Evolutionary conservation across 2,329 filamentous ascomycete genomes (phyloP), one percentile per base, ranked within the genome.

Genomic region (Penicillium sp.): DNA sequence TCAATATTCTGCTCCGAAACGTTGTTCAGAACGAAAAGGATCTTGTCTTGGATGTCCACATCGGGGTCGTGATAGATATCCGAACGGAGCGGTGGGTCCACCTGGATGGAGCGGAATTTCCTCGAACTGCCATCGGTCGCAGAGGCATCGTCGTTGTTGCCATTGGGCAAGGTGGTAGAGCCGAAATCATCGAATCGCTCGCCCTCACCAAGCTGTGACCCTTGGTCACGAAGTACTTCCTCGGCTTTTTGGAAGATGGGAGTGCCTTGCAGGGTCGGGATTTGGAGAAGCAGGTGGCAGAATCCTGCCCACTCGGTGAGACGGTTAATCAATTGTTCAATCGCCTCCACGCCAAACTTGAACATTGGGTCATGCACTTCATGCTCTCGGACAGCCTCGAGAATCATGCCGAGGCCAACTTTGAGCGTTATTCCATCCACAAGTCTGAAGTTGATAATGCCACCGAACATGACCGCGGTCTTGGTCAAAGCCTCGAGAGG

Each of bases 1-100:
- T 91, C 87, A 18, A 99, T 81, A 46, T 96, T 98, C 43, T 89
- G 87, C 67, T 95, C 89, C 0, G 95, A 98, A 54, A 99, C 88
- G 67, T 99, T 99, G 82, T 99, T 99, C 59, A 99, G 82, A 27
- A 96, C 90, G 69, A 99, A 99, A 66, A 96, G 87, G 40, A 99
- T 92, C 74, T 92, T 96, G 74, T 96, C 95, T 67, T 96, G 93
- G 0, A 90, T 85, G 22, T 94, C 90, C 63, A 91, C 89, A 61
- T 89, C 85, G 0, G 95, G 96, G 14, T 96, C 91, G 69, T 95
- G 89, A 65, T 89, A 96, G 16, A 86, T 77, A 11, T 87, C 80
- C 2, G 85, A 83, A 11, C 81, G 79, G 22, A 86, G 79, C 4
- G 87, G 85, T 6, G 89, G 83, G 56, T 96, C 92, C 37, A 92